These are phyloP conservation scores for Exophiala oligosperma DNA, from an alignment of 2,329 filamentous ascomycete species.

Conservation along the genomic window DNA sequence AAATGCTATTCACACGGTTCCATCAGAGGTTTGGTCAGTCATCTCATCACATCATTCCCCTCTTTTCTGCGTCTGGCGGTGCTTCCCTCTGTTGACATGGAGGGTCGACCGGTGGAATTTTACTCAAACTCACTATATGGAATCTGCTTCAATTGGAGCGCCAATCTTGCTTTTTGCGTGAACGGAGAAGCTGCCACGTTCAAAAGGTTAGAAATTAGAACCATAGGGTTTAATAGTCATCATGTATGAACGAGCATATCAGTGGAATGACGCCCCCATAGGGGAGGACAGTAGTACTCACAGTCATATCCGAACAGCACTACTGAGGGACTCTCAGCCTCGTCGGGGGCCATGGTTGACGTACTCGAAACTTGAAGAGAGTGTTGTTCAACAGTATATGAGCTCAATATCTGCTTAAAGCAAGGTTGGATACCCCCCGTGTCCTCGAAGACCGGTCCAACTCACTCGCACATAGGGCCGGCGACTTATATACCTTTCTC, in stretches of 20 bases:
- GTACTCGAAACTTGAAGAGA: background rate
- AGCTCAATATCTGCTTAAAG: background rate
- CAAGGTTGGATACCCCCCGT: background rate
- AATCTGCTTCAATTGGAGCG: conserved; percentile 22
- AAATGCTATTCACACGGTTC: conserved; percentile 11
- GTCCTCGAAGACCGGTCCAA: too few relatives aligned
- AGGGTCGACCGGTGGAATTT: background rate
- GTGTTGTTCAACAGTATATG: too few relatives aligned
- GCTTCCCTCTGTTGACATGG: too few relatives aligned
- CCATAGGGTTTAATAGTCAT: too few relatives aligned
- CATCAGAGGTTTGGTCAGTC: background rate
- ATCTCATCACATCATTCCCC: too few relatives aligned
- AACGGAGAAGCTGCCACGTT: conserved; percentile 21
- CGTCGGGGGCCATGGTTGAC: background rate
- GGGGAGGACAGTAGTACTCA: conserved; percentile 2
- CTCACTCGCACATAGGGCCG: background rate
- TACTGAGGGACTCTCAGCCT: conserved; percentile 8
- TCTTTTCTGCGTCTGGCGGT: too few relatives aligned
- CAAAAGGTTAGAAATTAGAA: background rate
- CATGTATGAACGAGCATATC: too few relatives aligned
- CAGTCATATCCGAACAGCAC: conserved; percentile 30
- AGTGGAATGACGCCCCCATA: background rate
- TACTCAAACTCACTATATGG: conserved; percentile 20
- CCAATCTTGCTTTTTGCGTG: conserved; percentile 24
- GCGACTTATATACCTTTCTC: background rate